Conservation (phyloP, 331 rosid genomes). For the Spiraea crenata region DNA sequence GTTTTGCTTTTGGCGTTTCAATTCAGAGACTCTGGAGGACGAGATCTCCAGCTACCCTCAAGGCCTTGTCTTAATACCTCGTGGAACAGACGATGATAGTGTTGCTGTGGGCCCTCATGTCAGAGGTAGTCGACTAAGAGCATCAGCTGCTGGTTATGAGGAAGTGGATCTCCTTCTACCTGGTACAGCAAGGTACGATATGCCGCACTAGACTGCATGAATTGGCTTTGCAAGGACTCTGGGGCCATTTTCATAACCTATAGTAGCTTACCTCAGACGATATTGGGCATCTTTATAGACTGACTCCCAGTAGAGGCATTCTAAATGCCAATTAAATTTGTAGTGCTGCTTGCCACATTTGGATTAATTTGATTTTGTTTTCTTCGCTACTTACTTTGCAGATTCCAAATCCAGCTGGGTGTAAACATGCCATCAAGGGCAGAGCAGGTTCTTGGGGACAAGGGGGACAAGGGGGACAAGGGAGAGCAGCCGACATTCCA, state of each 20-base stretch:
- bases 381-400: slow-evolving; percentile 23
- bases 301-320: neutral
- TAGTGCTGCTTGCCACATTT: slow-evolving; percentile 1
- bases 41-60: slow-evolving; percentile 78
- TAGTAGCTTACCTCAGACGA: neutral
- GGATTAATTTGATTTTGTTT: neutral
- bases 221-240: neutral
- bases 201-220: slow-evolving; percentile 1
- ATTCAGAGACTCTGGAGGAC: slow-evolving; percentile 84
- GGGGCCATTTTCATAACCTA: neutral
- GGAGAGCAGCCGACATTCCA: slow-evolving; percentile 58
- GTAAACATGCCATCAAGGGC: slow-evolving; percentile 99
- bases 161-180: slow-evolving; percentile 98
- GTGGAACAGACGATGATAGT: slow-evolving; percentile 61
- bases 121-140: slow-evolving; percentile 95
- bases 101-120: slow-evolving; percentile 89
- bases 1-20: slow-evolving; percentile 23
- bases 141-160: slow-evolving; percentile 88
- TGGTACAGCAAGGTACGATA: slow-evolving; percentile 92
- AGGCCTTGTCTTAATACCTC: slow-evolving; percentile 94
- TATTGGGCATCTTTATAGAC: neutral
- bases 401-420: slow-evolving; percentile 95
- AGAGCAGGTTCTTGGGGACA: slow-evolving; percentile 67
- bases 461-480: slow-evolving; percentile 52
- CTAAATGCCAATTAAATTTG: neutral